Conservation (phyloP, 2,329 filamentous ascomycete species). For the Plectosphaerella plurivora region DNA sequence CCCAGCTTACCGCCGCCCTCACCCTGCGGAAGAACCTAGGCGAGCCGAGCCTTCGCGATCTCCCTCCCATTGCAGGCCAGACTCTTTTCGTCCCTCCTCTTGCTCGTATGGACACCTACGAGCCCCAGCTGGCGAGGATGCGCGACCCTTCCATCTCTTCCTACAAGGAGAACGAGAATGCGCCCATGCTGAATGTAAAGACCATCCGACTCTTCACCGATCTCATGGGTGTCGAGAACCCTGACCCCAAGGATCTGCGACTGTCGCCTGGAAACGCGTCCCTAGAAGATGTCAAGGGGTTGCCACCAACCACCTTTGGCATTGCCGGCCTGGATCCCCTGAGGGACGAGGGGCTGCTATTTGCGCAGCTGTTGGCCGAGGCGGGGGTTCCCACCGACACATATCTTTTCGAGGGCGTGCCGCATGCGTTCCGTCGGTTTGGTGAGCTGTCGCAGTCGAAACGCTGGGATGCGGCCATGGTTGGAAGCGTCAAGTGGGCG, state of each 20-base stretch:
- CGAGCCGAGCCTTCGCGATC: conserved; percentile 1
- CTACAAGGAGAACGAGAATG: conserved; percentile 37
- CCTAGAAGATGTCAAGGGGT: conserved; percentile 27
- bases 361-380: conserved; percentile 35
- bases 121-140: conserved; percentile 27
- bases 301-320: conserved; percentile 39
- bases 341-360: conserved; percentile 43
- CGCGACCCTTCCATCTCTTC: conserved; percentile 35
- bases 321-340: conserved; percentile 42
- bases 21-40: conserved; percentile 30
- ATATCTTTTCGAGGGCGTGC: not conserved
- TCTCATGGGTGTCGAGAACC: conserved; percentile 19
- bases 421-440: not conserved
- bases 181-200: conserved; percentile 41
- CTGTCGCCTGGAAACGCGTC: conserved; percentile 32
- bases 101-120: conserved; percentile 22
- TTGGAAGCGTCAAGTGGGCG: not conserved
- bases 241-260: conserved; percentile 23
- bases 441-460: not conserved
- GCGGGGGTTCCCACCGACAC: conserved; percentile 23
- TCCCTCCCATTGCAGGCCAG: conserved; percentile 40
- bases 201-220: conserved; percentile 25
- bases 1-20: conserved; percentile 34
- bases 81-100: conserved; percentile 45
- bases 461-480: not conserved